These are phyloP conservation scores for Trichothecium sympodiale DNA, from an alignment of 2,329 filamentous ascomycete species.

Conservation along the genomic window DNA sequence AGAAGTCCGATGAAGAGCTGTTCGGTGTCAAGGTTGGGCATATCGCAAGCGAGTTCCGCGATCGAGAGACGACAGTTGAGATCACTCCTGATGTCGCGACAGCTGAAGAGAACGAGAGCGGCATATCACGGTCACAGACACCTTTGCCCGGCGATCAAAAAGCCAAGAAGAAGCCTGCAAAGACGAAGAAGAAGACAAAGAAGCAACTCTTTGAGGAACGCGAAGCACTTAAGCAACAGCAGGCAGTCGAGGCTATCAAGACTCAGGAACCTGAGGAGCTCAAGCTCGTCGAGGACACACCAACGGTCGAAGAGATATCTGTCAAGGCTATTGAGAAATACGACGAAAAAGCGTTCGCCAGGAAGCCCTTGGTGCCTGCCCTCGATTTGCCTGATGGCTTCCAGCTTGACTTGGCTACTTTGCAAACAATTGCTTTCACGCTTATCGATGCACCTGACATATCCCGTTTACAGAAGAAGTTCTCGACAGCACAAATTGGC, in stretches of 20 bases:
- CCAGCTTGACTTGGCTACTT: conserved; percentile 31
- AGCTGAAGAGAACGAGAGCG: conserved; percentile 34
- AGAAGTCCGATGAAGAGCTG: conserved; percentile 69
- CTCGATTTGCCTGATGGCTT: conserved; percentile 33
- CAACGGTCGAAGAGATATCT: conserved; percentile 9
- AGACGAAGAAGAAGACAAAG: conserved; percentile 66
- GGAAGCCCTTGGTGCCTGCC: conserved; percentile 31
- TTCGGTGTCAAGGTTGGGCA: conserved; percentile 53
- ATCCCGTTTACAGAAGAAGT: conserved; percentile 36
- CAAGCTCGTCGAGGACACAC: conserved; percentile 14
- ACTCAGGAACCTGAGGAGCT: conserved; percentile 30
- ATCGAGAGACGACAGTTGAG: conserved; percentile 37
- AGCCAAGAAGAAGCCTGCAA: conserved; percentile 34
- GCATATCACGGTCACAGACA: conserved; percentile 33
- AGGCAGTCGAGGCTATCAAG: conserved; percentile 29
- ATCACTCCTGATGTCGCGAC: conserved; percentile 34
- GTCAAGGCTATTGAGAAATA: conserved; percentile 35
- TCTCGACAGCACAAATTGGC: conserved; percentile 29
- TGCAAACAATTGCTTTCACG: conserved; percentile 32
- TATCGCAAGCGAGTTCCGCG: conserved; percentile 37
- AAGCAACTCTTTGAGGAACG: conserved; percentile 63
- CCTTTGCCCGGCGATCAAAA: conserved; percentile 20
- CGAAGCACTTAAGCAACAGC: conserved; percentile 46
- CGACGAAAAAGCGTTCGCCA: conserved; percentile 37
- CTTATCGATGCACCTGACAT: conserved; percentile 37